Evolutionary conservation across 495 filamentous ascomycete species (phyloP).

Genomic region (Oidiodendron maius): DNA sequence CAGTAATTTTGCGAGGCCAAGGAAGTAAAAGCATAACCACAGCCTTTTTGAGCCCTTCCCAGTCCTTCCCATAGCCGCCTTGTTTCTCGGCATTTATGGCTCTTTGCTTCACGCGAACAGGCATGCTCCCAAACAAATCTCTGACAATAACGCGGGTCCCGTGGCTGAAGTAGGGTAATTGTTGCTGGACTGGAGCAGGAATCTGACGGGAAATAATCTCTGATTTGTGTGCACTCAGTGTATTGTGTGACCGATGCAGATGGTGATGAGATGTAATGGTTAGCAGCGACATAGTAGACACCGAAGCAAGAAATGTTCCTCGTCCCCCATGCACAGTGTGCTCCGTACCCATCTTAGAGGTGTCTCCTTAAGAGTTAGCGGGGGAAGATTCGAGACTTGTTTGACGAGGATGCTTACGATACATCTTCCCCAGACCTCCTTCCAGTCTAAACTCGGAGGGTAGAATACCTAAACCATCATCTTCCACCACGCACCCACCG

Average conservation of each 20-base stretch:
- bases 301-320: slow-evolving; percentile 72
- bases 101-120: slow-evolving; percentile 87
- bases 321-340: slow-evolving; percentile 55
- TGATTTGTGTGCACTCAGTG: slow-evolving; percentile 65
- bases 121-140: slow-evolving; percentile 92
- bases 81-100: slow-evolving; percentile 38
- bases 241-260: slow-evolving; percentile 57
- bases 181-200: slow-evolving; percentile 58
- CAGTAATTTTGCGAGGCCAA: slow-evolving; percentile 41
- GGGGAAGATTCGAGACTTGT: no score
- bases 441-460: slow-evolving; percentile 62
- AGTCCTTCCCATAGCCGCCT: slow-evolving; percentile 40
- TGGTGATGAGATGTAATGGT: slow-evolving; percentile 73
- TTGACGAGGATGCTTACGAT: slow-evolving; percentile 54
- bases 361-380: slow-evolving; percentile 44
- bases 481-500: slow-evolving; percentile 79
- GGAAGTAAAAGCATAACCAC: slow-evolving; percentile 62
- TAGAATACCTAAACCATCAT: slow-evolving; percentile 77
- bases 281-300: slow-evolving; percentile 71
- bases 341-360: slow-evolving; percentile 59
- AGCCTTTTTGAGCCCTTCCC: slow-evolving; percentile 56
- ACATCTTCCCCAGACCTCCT: slow-evolving; percentile 68
- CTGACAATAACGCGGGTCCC: slow-evolving; percentile 78
- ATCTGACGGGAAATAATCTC: slow-evolving; percentile 59
- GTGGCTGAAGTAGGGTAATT: slow-evolving; percentile 48